A percentile compares a stretch with the other conserved stretches of the same genome.
These are phyloP conservation scores for Veloporphyrellus conicus DNA, from an alignment of 1,284 basidiomycete genomes.

Conservation along the genomic window DNA sequence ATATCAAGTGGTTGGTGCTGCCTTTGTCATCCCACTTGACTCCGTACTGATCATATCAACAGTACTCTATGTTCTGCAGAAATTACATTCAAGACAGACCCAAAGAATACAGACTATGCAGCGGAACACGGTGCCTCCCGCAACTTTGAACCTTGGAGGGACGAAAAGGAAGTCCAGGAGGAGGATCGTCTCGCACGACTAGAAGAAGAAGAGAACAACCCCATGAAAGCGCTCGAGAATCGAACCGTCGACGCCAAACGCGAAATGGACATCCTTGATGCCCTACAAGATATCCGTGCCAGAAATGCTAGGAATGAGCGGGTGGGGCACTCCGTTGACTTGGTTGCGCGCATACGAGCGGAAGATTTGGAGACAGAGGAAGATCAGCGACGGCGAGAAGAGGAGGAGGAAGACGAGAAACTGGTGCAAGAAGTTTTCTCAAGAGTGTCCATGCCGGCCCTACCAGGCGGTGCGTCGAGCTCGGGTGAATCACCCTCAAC, in stretches of 20 bases:
- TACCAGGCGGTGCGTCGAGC: slow-evolving; percentile 23
- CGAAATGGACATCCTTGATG: slow-evolving; percentile 98
- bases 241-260: slow-evolving; percentile 87
- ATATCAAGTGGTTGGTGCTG: slow-evolving; percentile 68
- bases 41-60: slow-evolving; percentile 5
- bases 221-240: slow-evolving; percentile 95
- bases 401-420: slow-evolving; percentile 90
- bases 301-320: slow-evolving; percentile 90
- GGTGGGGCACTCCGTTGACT: slow-evolving; percentile 61
- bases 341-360: slow-evolving; percentile 52
- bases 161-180: slow-evolving; percentile 68
- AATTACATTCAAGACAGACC: slow-evolving; percentile 99
- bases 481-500: slow-evolving; percentile 30
- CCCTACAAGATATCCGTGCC: slow-evolving; percentile 89
- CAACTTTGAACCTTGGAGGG: slow-evolving; percentile 92
- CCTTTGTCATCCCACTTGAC: neutral
- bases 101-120: slow-evolving; percentile 92
- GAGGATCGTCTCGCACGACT: slow-evolving; percentile 74
- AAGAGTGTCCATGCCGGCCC: slow-evolving; percentile 53
- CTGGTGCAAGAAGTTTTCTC: slow-evolving; percentile 84
- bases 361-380: slow-evolving; percentile 71
- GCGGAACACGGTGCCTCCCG: slow-evolving; percentile 92
- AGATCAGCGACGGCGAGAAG: slow-evolving; percentile 56
- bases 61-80: slow-evolving; percentile 93
- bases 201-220: slow-evolving; percentile 88